These are phyloP conservation scores for Pseudoturritis turrita DNA, from an alignment of 345 rosid genomes.

Conservation along the genomic window DNA sequence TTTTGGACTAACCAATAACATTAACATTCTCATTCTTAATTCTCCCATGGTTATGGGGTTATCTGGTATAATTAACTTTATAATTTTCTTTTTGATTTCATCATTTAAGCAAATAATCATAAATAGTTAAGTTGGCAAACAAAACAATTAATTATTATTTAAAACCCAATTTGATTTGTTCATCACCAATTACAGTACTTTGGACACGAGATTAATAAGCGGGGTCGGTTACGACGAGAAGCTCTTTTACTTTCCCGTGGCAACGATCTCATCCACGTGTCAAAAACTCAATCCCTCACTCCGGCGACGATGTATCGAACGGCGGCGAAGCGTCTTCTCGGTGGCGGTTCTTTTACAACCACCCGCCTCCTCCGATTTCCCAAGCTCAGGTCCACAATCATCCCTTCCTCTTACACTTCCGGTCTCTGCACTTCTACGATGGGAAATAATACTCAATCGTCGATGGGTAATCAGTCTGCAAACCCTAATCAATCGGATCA, in stretches of 20 bases:
- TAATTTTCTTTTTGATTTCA: neutral
- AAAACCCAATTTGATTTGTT: neutral
- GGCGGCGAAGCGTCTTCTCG: conserved; percentile 52
- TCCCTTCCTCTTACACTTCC: conserved; percentile 23
- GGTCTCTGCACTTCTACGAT: conserved; percentile 37
- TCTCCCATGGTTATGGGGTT: neutral
- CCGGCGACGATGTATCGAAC: conserved; percentile 53
- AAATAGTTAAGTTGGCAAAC: neutral
- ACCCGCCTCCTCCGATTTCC: conserved; percentile 28
- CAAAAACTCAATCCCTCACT: neutral
- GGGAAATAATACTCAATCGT: conserved; percentile 31
- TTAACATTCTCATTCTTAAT: neutral
- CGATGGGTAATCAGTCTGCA: conserved; percentile 2
- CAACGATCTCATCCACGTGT: conserved; percentile 24
- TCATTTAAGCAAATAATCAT: neutral
- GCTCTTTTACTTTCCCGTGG: conserved; percentile 13
- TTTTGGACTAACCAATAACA: neutral
- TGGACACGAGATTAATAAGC: neutral
- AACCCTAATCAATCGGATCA: conserved; percentile 32
- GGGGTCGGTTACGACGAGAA: neutral
- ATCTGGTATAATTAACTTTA: neutral
- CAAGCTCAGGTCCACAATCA: conserved; percentile 11
- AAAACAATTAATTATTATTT: too few relatives aligned
- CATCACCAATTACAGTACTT: neutral
- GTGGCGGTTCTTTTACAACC: conserved; percentile 14